Evolutionary conservation across 2,329 filamentous ascomycete species (phyloP).

Genomic region (Onygenales sp.): DNA sequence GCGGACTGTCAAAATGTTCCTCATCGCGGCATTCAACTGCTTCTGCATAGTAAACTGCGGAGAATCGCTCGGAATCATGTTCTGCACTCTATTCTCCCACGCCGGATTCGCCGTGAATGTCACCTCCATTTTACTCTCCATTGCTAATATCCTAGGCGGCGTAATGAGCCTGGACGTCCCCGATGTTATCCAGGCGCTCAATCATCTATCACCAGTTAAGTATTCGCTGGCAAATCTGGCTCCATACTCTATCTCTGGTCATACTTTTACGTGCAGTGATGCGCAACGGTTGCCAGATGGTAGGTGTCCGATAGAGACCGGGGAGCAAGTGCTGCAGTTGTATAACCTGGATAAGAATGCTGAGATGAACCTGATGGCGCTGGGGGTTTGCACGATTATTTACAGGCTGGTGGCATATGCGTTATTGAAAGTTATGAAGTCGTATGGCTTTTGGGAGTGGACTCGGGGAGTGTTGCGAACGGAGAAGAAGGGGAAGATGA

Average conservation of each 20-base stretch:
- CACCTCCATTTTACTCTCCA: conserved; percentile 58
- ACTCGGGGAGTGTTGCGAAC: background rate
- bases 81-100: conserved; percentile 66
- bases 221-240: conserved; percentile 60
- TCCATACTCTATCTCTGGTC: conserved; percentile 52
- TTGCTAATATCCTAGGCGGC: conserved; percentile 63
- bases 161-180: conserved; percentile 64
- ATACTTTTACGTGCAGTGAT: conserved; percentile 55
- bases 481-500: background rate
- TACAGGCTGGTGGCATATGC: conserved; percentile 50
- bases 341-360: conserved; percentile 58
- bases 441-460: conserved; percentile 8
- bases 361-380: conserved; percentile 49
- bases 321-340: conserved; percentile 56
- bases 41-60: conserved; percentile 67
- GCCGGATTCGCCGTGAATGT: conserved; percentile 69
- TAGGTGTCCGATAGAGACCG: conserved; percentile 54
- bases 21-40: conserved; percentile 57
- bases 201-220: conserved; percentile 62
- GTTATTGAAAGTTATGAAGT: conserved; percentile 20
- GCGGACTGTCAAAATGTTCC: conserved; percentile 54
- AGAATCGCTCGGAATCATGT: conserved; percentile 68
- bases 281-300: conserved; percentile 52
- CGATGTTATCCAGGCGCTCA: conserved; percentile 54
- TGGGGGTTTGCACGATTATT: conserved; percentile 54